Conservation (phyloP, 306 rosid species). For the Pachyrhizus erosus region DNA sequence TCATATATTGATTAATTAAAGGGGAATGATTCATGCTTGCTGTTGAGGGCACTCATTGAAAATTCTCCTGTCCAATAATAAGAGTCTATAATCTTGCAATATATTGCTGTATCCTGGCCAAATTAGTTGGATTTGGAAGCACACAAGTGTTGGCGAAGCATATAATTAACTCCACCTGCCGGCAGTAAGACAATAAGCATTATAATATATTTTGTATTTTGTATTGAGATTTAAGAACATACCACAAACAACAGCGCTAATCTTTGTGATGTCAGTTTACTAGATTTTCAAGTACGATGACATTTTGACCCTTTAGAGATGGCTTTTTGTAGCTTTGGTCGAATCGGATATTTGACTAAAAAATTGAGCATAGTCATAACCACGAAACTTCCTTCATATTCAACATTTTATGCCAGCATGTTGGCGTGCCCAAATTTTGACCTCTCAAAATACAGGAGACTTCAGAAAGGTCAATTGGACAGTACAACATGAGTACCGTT, state of each 20-base stretch:
- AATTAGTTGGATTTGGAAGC: conserved; percentile 46
- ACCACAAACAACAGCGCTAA: conserved; percentile 4
- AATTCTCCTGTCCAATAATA: conserved; percentile 38
- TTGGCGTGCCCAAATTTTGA: conserved; percentile 41
- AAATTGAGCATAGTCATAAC: conserved; percentile 26
- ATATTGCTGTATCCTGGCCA: conserved; percentile 29
- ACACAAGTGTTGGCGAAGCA: conserved; percentile 30
- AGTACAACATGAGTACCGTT: conserved; percentile 34
- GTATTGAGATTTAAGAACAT: conserved; percentile 4
- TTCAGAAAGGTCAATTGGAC: conserved; percentile 39
- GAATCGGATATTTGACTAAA: conserved; percentile 9
- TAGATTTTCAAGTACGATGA: conserved; percentile 40
- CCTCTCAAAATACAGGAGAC: conserved; percentile 26
- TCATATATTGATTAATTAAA: conserved; percentile 3
- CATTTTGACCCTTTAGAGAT: conserved; percentile 19
- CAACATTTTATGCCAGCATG: conserved; percentile 39
- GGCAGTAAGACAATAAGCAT: conserved; percentile 47
- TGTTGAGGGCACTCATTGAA: neutral
- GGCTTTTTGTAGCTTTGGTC: conserved; percentile 30
- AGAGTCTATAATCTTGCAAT: conserved; percentile 30
- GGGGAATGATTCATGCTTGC: neutral
- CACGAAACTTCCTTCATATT: conserved; percentile 42
- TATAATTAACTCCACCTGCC: conserved; percentile 45
- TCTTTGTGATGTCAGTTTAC: conserved; percentile 22
- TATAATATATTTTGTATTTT: neutral